Evolutionary conservation across 768 basidiomycete genomes (phyloP).

Genomic region (Ramaria sp.): DNA sequence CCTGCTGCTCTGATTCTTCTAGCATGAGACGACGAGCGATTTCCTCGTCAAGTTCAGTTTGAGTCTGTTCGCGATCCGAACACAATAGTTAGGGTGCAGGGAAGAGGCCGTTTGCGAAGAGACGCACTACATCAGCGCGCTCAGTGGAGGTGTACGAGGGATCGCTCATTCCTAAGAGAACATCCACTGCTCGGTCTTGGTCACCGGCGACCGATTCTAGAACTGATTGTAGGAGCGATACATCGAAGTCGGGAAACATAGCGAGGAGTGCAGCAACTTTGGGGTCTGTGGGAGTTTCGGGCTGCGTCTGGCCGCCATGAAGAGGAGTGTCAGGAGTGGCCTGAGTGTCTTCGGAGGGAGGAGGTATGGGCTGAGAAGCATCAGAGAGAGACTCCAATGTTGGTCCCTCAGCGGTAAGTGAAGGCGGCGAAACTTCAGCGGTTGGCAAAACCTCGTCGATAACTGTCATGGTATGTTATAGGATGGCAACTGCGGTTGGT

Average conservation of each 20-base stretch:
- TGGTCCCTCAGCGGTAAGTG: background rate
- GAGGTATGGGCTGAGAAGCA: background rate
- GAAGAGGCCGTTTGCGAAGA: conserved; percentile 1
- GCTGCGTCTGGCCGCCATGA: background rate
- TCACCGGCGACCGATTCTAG: conserved; percentile 61
- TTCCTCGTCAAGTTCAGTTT: conserved; percentile 70
- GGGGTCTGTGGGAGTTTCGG: conserved; percentile 25
- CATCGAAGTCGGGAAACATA: conserved; percentile 78
- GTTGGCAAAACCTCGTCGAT: background rate
- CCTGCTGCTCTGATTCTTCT: conserved; percentile 31
- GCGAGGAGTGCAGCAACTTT: conserved; percentile 43
- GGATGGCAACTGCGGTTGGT: background rate
- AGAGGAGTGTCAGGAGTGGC: background rate
- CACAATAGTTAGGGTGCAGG: background rate
- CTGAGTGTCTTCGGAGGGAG: background rate
- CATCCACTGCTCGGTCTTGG: conserved; percentile 67
- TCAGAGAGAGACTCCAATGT: background rate
- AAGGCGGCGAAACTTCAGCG: background rate
- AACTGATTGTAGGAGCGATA: conserved; percentile 59
- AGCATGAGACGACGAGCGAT: conserved; percentile 62
- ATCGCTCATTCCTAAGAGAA: conserved; percentile 77
- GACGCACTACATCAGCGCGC: conserved; percentile 3
- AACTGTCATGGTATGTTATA: background rate
- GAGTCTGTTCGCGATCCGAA: conserved; percentile 26
- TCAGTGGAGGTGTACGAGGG: conserved; percentile 40